Evolutionary conservation across 805 yeast species (phyloP).

Genomic region (Monosporozyma yasuniensis): DNA sequence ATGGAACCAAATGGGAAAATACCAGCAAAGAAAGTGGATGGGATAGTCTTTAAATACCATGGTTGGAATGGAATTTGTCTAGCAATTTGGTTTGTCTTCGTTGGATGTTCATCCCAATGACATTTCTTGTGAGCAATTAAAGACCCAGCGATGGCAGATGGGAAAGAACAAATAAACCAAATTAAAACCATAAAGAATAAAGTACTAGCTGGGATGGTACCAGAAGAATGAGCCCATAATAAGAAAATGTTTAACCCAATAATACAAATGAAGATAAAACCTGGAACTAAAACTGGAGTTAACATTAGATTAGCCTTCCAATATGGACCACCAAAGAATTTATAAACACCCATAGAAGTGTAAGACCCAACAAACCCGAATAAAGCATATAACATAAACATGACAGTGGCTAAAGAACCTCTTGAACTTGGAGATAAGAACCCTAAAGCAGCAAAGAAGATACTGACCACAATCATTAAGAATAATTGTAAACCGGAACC

Average conservation of each 20-base stretch:
- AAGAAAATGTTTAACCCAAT: conserved; percentile 73
- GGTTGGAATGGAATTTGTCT: conserved; percentile 93
- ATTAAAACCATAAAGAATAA: conserved; percentile 69
- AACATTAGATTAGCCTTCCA: conserved; percentile 82
- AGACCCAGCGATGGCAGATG: conserved; percentile 79
- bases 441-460: conserved; percentile 79
- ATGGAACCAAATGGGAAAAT: conserved; percentile 91
- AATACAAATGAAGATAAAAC: conserved; percentile 53
- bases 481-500: conserved; percentile 87
- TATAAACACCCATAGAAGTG: conserved; percentile 77
- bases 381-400: conserved; percentile 74
- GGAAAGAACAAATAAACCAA: conserved; percentile 82
- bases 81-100: conserved; percentile 89
- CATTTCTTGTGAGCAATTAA: conserved; percentile 60
- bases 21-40: conserved; percentile 70
- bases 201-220: conserved; percentile 90
- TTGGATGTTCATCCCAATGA: conserved; percentile 53
- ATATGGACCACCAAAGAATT: conserved; percentile 82
- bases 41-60: conserved; percentile 60
- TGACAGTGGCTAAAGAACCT: conserved; percentile 84
- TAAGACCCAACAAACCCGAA: conserved; percentile 80
- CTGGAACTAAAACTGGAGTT: conserved; percentile 85
- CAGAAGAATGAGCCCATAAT: conserved; percentile 71
- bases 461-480: conserved; percentile 63
- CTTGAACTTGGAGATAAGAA: conserved; percentile 88